Conservation (phyloP, 768 basidiomycete genomes). For the Chalciporus pseudorubinellus region DNA sequence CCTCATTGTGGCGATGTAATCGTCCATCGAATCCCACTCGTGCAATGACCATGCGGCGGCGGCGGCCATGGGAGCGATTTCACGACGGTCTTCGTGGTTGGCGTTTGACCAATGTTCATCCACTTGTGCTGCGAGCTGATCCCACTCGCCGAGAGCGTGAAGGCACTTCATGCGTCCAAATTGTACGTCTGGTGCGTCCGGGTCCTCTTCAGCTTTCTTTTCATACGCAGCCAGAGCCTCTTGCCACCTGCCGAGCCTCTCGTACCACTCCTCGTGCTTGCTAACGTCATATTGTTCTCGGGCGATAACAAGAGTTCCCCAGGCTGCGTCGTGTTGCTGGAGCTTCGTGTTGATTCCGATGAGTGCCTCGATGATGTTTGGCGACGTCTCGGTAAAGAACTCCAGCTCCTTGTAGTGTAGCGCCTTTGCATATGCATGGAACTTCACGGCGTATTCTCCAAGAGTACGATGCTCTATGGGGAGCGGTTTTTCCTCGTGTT, state of each 20-base stretch:
- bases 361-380: conserved; percentile 87
- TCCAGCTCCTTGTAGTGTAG: conserved; percentile 98
- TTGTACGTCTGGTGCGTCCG: conserved; percentile 70
- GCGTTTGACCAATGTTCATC: conserved; percentile 86
- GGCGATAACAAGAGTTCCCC: conserved; percentile 91
- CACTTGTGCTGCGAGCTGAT: conserved; percentile 79
- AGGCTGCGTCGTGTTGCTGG: conserved; percentile 96
- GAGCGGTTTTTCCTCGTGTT: conserved; percentile 94
- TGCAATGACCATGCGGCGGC: conserved; percentile 96
- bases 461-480: conserved; percentile 92
- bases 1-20: conserved; percentile 93
- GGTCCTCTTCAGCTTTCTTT: conserved; percentile 71
- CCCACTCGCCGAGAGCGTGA: conserved; percentile 98
- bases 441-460: conserved; percentile 90
- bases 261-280: conserved; percentile 98
- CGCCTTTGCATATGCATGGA: conserved; percentile 95
- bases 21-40: conserved; percentile 98
- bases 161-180: conserved; percentile 94
- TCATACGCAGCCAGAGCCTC: conserved; percentile 88
- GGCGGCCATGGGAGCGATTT: conserved; percentile 95
- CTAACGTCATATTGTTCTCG: conserved; percentile 86
- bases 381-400: conserved; percentile 89
- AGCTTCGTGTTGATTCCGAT: conserved; percentile 96
- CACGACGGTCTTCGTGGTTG: conserved; percentile 76
- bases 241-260: conserved; percentile 93